These are phyloP conservation scores for Plenodomus tracheiphilus DNA, from an alignment of 2,329 filamentous ascomycete species.

Conservation along the genomic window DNA sequence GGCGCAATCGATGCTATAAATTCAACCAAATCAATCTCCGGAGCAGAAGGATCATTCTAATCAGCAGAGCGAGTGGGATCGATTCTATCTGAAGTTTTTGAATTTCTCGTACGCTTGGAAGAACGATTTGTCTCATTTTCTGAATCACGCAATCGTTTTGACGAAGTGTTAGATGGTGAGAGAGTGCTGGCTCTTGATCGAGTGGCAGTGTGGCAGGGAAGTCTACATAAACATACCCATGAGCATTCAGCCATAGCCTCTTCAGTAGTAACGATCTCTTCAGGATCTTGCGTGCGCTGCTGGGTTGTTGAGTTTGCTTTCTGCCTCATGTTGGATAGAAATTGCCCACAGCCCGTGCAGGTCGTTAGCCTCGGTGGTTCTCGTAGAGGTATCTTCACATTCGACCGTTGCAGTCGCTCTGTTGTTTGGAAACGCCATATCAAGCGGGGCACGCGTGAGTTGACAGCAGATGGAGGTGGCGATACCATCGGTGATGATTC, in stretches of 20 bases:
- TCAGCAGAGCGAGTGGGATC: no score
- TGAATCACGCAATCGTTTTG: background rate
- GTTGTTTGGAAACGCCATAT: slow-evolving; percentile 10
- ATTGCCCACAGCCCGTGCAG: background rate
- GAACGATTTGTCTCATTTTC: background rate
- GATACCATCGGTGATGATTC: background rate
- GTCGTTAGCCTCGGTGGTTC: background rate
- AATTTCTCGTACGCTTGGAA: no score
- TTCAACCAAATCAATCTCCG: no score
- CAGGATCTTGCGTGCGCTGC: background rate
- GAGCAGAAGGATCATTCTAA: no score
- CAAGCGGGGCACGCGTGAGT: slow-evolving; percentile 3
- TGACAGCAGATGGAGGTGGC: background rate
- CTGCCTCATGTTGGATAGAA: background rate
- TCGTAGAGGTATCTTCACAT: slow-evolving; percentile 17
- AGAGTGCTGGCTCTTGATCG: background rate
- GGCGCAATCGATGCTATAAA: no score
- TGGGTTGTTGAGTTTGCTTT: background rate
- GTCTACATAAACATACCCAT: background rate
- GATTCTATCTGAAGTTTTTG: no score
- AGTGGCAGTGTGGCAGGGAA: background rate
- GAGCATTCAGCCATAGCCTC: background rate
- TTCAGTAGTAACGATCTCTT: background rate
- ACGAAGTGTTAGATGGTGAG: background rate
- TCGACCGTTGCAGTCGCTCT: slow-evolving; percentile 19